A percentile compares a stretch with the other conserved stretches of the same genome.
Evolutionary conservation across 495 filamentous ascomycete genomes (phyloP).

Genomic region (Xylaria grammica): DNA sequence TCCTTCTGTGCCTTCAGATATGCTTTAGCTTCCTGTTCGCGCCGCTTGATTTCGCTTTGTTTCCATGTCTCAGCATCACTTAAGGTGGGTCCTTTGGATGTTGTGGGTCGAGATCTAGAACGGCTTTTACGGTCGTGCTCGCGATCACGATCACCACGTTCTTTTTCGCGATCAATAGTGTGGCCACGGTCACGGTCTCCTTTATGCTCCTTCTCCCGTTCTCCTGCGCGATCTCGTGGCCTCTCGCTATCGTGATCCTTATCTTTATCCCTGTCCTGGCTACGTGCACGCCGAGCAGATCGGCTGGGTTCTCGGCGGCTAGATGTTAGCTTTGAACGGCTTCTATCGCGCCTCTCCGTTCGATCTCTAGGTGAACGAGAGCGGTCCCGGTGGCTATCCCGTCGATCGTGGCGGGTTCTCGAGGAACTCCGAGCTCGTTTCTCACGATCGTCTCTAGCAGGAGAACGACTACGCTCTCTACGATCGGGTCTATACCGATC

Average conservation of each 20-base stretch:
- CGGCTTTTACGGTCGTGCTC: constrained; percentile 41
- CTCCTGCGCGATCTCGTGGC: constrained; percentile 17
- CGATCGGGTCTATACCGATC: constrained; percentile 41
- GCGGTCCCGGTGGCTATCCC: constrained; percentile 36
- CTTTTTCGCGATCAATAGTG: constrained; percentile 30
- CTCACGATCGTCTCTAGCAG: constrained; percentile 34
- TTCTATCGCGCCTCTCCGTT: constrained; percentile 41
- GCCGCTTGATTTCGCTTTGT: constrained; percentile 58
- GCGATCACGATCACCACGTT: constrained; percentile 23
- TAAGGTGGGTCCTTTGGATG: constrained; percentile 30
- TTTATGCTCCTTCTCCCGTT: constrained; percentile 22
- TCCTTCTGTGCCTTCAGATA: constrained; percentile 60
- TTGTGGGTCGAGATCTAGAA: constrained; percentile 42
- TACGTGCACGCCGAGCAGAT: constrained; percentile 23
- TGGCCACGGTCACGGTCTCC: constrained; percentile 24
- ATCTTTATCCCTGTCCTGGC: constrained; percentile 28
- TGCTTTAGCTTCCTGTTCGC: constrained; percentile 63
- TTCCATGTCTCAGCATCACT: constrained; percentile 53
- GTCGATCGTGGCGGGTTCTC: constrained; percentile 27
- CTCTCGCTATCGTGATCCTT: constrained; percentile 25
- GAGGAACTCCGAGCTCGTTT: constrained; percentile 38
- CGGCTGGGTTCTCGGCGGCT: constrained; percentile 33
- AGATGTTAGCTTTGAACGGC: constrained; percentile 39
- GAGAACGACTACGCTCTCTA: constrained; percentile 49
- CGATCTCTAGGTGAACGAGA: constrained; percentile 40